Evolutionary conservation across 345 rosid species (phyloP).

Genomic region (Streptanthus diversifolius): DNA sequence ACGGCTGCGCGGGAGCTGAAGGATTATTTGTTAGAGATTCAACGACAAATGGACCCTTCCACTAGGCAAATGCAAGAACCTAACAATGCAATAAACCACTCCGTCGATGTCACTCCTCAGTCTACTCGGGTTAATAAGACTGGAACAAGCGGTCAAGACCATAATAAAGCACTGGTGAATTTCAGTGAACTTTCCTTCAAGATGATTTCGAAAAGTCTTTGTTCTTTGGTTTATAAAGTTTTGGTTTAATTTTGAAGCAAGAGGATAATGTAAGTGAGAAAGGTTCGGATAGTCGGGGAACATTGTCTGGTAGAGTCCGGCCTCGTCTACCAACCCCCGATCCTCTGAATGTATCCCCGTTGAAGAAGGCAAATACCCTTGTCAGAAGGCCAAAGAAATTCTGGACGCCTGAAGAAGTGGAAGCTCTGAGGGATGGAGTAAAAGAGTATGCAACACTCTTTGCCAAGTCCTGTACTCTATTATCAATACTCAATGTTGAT

Average conservation of each 20-base stretch:
- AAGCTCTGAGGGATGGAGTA: slow-evolving; percentile 33
- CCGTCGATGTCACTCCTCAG: slow-evolving; percentile 20
- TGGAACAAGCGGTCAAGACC: background rate
- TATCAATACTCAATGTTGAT: background rate
- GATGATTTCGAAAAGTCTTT: background rate
- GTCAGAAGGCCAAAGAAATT: slow-evolving; percentile 26
- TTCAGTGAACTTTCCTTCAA: background rate
- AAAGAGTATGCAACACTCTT: slow-evolving; percentile 27
- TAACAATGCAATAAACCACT: background rate
- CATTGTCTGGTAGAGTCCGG: slow-evolving; percentile 25
- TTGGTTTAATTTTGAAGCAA: slow-evolving; percentile 15
- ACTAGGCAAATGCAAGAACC: slow-evolving; percentile 4
- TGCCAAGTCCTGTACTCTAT: background rate
- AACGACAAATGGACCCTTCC: slow-evolving; percentile 13
- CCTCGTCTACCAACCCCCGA: slow-evolving; percentile 13
- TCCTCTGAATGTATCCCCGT: slow-evolving; percentile 24
- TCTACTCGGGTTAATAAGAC: slow-evolving; percentile 9
- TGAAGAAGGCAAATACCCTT: background rate
- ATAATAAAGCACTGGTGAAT: slow-evolving; percentile 2
- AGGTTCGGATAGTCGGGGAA: slow-evolving; percentile 15
- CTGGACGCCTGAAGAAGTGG: slow-evolving; percentile 32
- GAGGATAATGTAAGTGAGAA: slow-evolving; percentile 23
- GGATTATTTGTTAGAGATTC: slow-evolving; percentile 18
- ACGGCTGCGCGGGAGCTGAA: slow-evolving; percentile 22
- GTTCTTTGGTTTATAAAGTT: slow-evolving; percentile 11